phyloP scores from a whole-genome alignment of 2,329 filamentous ascomycete genomes.

The Cladobotryum protrusum region DNA sequence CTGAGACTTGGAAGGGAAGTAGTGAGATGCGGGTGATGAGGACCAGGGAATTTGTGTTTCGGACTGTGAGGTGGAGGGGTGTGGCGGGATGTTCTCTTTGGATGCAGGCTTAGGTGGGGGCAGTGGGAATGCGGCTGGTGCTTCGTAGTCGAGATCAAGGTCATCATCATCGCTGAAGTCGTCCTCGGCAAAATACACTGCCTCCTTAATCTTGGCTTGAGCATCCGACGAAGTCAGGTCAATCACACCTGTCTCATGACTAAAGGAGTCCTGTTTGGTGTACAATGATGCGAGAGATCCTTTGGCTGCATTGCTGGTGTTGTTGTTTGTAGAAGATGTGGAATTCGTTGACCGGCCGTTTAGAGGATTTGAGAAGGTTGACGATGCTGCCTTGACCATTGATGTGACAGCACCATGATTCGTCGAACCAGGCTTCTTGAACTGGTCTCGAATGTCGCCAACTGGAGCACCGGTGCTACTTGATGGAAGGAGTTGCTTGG shows the following conservation, averaged over 20 bases:
- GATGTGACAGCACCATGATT: slow-evolving; percentile 27
- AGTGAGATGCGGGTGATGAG: slow-evolving; percentile 52
- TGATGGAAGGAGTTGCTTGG: slow-evolving; percentile 52
- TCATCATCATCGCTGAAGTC: slow-evolving; percentile 84
- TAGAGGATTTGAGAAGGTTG: slow-evolving; percentile 20
- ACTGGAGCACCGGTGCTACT: slow-evolving; percentile 44
- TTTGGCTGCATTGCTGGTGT: background rate
- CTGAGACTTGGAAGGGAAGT: slow-evolving; percentile 29
- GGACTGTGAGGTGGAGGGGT: slow-evolving; percentile 21
- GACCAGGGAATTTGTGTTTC: slow-evolving; percentile 61
- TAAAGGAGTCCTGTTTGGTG: slow-evolving; percentile 43
- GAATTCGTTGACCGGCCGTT: slow-evolving; percentile 25
- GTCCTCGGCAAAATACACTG: slow-evolving; percentile 64
- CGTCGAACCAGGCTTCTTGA: slow-evolving; percentile 38
- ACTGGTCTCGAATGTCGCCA: slow-evolving; percentile 44
- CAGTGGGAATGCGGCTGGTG: slow-evolving; percentile 46
- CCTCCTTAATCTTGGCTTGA: slow-evolving; percentile 21
- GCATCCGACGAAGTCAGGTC: slow-evolving; percentile 28
- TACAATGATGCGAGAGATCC: slow-evolving; percentile 37
- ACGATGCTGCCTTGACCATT: slow-evolving; percentile 32
- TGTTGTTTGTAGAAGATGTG: background rate
- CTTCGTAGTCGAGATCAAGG: slow-evolving; percentile 62
- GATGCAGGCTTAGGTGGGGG: slow-evolving; percentile 19
- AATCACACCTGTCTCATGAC: slow-evolving; percentile 23
- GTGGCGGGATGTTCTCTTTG: slow-evolving; percentile 22